Evolutionary conservation across 2,329 filamentous ascomycete genomes (phyloP).

Genomic region (Alternaria longipes): DNA sequence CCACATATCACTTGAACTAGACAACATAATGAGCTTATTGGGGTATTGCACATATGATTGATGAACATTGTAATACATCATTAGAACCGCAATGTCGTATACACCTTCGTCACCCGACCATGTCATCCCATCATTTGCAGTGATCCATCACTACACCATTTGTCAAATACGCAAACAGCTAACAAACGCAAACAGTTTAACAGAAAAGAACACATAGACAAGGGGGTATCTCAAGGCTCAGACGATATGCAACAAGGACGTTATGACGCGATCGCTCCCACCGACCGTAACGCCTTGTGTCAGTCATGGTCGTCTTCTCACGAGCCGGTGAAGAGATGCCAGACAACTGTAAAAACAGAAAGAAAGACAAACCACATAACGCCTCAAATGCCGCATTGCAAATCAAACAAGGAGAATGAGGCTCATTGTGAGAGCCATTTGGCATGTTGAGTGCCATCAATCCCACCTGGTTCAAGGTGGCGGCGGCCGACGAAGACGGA

Average conservation of each 20-base stretch:
- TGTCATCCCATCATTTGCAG: not conserved
- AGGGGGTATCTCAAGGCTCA: conserved; percentile 34
- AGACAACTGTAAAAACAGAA: conserved; percentile 1
- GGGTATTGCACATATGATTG: no score
- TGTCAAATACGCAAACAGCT: not conserved
- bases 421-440: not conserved
- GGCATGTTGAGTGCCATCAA: conserved; percentile 6
- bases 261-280: conserved; percentile 32
- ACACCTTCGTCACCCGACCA: not conserved
- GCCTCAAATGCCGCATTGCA: conserved; percentile 6
- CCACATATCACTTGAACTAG: no score
- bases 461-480: not conserved
- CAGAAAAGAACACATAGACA: conserved; percentile 9
- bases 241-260: conserved; percentile 25
- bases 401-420: not conserved
- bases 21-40: no score
- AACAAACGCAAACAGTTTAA: conserved; percentile 2
- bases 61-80: not conserved
- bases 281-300: conserved; percentile 32
- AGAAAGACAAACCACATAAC: not conserved
- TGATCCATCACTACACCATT: not conserved
- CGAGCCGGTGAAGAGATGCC: conserved; percentile 25
- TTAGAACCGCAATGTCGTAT: not conserved
- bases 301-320: conserved; percentile 30
- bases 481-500: not conserved